Evolutionary conservation across 345 rosid species (phyloP).

Genomic region (Lenwebbia sp.): DNA sequence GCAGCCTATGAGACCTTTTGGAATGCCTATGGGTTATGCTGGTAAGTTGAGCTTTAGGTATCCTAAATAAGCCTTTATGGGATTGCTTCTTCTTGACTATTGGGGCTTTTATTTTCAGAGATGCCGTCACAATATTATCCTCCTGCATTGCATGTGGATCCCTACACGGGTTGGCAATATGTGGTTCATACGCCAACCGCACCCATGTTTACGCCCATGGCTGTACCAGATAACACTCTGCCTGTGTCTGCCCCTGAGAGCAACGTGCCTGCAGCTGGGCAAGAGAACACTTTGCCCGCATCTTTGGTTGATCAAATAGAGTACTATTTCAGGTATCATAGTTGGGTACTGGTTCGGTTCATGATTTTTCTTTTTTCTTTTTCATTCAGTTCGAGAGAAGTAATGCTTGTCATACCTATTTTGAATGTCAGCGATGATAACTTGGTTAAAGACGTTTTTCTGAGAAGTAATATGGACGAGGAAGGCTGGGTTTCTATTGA

Average conservation of each 20-base stretch:
- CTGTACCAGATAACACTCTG: not conserved
- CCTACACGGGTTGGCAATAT: not conserved
- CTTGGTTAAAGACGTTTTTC: not conserved
- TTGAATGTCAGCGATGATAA: not conserved
- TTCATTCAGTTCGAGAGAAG: not conserved
- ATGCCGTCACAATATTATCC: conserved; percentile 6
- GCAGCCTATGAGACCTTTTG: conserved; percentile 12
- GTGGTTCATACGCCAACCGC: not conserved
- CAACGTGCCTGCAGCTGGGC: not conserved
- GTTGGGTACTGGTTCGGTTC: not conserved
- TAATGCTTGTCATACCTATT: not conserved
- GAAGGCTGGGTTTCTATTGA: not conserved
- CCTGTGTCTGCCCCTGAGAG: not conserved
- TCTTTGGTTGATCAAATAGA: not conserved
- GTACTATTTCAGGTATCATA: not conserved
- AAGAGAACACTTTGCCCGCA: not conserved
- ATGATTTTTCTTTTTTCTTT: not conserved
- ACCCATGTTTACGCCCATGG: not conserved
- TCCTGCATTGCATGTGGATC: conserved; percentile 28
- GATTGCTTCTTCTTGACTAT: not conserved
- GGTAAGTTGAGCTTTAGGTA: not conserved
- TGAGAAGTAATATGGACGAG: not conserved
- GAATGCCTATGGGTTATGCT: conserved; percentile 12
- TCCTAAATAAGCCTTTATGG: not conserved
- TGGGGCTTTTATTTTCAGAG: conserved; percentile 17